phyloP scores from a whole-genome alignment of 202 grass and related monocot genomes.

The Miscanthus sacchariflorus region DNA sequence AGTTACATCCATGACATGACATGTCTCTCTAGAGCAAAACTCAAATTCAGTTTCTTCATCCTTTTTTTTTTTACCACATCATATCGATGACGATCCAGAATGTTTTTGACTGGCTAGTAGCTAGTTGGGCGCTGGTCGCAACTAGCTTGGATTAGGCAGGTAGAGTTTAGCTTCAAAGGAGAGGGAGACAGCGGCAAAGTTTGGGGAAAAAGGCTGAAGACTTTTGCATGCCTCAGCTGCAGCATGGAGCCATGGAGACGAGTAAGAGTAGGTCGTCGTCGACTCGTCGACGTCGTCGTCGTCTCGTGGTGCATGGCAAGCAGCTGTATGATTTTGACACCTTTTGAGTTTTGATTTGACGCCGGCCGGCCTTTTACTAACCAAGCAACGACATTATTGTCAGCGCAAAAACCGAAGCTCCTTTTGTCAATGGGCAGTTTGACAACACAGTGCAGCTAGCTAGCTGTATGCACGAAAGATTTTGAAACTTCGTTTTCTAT shows the following conservation, averaged over 20 bases:
- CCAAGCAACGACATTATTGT: not conserved
- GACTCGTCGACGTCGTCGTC: not conserved
- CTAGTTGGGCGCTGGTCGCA: no score
- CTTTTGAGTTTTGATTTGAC: not conserved
- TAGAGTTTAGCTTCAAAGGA: not conserved
- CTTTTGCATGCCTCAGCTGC: not conserved
- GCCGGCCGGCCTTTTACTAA: not conserved
- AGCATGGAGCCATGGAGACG: not conserved
- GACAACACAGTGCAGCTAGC: constrained; percentile 1
- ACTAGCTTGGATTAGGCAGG: no score
- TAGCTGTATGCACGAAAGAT: constrained; percentile 13
- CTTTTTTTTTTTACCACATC: no score
- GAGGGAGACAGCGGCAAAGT: not conserved
- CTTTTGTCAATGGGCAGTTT: not conserved
- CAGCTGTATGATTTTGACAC: constrained; percentile 33
- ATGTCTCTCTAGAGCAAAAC: no score
- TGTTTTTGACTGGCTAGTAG: no score
- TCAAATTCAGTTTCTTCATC: no score
- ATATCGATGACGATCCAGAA: no score
- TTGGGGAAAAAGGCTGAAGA: not conserved
- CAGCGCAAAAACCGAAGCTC: not conserved
- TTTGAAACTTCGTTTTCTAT: not conserved
- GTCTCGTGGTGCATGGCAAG: not conserved
- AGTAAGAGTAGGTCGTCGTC: not conserved
- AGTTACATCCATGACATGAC: no score